Base-by-base conservation (phyloP, 768 basidiomycete species). In the Paxillus involutus region DNA sequence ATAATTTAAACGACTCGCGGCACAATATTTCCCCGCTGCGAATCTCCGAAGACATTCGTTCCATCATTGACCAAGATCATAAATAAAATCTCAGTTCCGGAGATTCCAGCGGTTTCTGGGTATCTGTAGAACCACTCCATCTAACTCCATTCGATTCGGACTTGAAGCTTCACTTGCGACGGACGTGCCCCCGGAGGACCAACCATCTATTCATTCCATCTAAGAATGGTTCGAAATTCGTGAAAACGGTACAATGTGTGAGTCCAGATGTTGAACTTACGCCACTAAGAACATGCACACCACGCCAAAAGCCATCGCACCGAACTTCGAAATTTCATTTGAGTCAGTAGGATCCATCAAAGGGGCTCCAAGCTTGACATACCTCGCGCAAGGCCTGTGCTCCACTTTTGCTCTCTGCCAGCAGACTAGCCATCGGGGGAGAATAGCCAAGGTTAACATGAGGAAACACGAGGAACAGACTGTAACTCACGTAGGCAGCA, bases 321-420 rank as follows among this genome's bases (percentile, higher is more conserved):
- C 87, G 73, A 95, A 94, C 92, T 95, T 71, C 57, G 60, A 70
- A 58, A 44, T 52, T 42, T 48, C 48, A 56, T 69, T 24, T 53
- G 3, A 63, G 56, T 58, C 55, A 61, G 44, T 42, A 24, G 33
- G 56, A 53, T 49, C 53, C 57, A 53, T 50, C 59, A 40, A 37
- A 37, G 55, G 47, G 26, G 26, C 30, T 32, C 13, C 17, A 53
- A 53, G 43, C 41, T 12, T 42, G 44, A 8, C 58, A 30, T 56
- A 86, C 91, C 86, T 97, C 94, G 40, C 93, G 89, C 66, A 95
- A 69, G n/a, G 93, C 91, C 72, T 95, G 94, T 66, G 79, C 84
- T 48, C 81, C 89, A 66, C 89, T 91, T 71, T 89, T 90, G 73
- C 91, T 94, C 68, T 95, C 94, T 50, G 84, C 84, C 43, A 96